These are phyloP conservation scores for Phytophthora sansomeana DNA, from an alignment of 352 stramenopile species.

Conservation along the genomic window DNA sequence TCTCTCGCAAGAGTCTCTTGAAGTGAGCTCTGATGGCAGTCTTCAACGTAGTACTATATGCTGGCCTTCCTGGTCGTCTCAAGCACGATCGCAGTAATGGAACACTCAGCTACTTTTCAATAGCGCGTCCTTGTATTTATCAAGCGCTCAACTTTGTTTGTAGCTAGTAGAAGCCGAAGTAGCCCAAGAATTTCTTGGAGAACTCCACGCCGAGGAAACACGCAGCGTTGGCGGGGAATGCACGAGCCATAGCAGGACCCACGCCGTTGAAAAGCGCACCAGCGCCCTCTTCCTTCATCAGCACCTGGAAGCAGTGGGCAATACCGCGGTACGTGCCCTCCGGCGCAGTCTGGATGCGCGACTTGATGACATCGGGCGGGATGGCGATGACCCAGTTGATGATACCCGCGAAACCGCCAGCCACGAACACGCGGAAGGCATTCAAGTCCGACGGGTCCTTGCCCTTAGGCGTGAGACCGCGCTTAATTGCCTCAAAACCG, in stretches of 20 bases:
- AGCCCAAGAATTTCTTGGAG: conserved; percentile 85
- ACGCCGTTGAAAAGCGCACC: conserved; percentile 95
- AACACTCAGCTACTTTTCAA: neutral
- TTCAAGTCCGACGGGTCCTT: conserved; percentile 89
- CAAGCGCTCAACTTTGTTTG: conserved; percentile 14
- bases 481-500: conserved; percentile 94
- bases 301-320: conserved; percentile 90
- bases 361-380: conserved; percentile 97
- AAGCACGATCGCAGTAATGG: neutral
- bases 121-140: conserved; percentile 35
- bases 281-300: conserved; percentile 95
- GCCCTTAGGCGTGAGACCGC: conserved; percentile 78
- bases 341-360: conserved; percentile 95
- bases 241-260: conserved; percentile 93
- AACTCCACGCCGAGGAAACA: conserved; percentile 95
- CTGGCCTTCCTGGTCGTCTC: neutral
- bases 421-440: conserved; percentile 91
- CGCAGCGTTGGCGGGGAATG: conserved; percentile 96
- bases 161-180: conserved; percentile 78
- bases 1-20: conserved; percentile 79
- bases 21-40: conserved; percentile 40
- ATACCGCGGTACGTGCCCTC: conserved; percentile 95
- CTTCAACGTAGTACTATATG: conserved; percentile 25
- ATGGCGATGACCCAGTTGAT: conserved; percentile 97
- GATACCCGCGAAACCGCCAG: conserved; percentile 94